Percentiles rank a stretch among this genome's conserved stretches.
Conservation (phyloP, 164 flowering plant genomes). For the Liquidambar formosana region DNA sequence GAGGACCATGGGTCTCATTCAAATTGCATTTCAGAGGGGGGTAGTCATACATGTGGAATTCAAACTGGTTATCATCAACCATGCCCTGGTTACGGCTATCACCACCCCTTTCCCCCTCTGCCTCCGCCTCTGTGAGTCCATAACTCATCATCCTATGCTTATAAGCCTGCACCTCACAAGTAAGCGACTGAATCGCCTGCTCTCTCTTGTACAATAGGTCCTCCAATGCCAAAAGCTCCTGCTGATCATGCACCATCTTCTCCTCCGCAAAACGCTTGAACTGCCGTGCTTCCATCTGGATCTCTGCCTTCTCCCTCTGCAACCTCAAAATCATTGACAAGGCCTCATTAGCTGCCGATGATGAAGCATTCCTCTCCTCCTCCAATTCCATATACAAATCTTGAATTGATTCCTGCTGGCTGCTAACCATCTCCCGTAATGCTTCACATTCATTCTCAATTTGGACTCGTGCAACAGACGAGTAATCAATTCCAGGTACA, state of each 20-base stretch:
- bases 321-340: slow-evolving; percentile 96
- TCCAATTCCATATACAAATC: slow-evolving; percentile 72
- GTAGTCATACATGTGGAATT: slow-evolving; percentile 56
- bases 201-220: slow-evolving; percentile 88
- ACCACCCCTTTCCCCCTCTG: slow-evolving; percentile 47
- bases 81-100: slow-evolving; percentile 31
- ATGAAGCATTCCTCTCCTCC: slow-evolving; percentile 87
- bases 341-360: slow-evolving; percentile 94
- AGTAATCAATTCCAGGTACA: slow-evolving; percentile 20
- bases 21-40: slow-evolving; percentile 73
- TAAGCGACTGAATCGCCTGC: slow-evolving; percentile 70
- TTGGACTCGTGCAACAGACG: slow-evolving; percentile 60
- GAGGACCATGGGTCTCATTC: slow-evolving; percentile 39
- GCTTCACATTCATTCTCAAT: slow-evolving; percentile 76
- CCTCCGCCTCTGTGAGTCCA: slow-evolving; percentile 73
- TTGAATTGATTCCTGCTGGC: slow-evolving; percentile 72
- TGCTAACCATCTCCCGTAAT: slow-evolving; percentile 70
- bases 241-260: slow-evolving; percentile 89
- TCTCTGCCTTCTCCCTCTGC: slow-evolving; percentile 94
- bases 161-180: slow-evolving; percentile 80
- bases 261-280: slow-evolving; percentile 91
- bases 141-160: slow-evolving; percentile 89
- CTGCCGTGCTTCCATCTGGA: slow-evolving; percentile 84
- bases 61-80: slow-evolving; percentile 41
- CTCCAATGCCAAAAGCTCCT: slow-evolving; percentile 64